These are phyloP conservation scores for Dipodascus geniculatus DNA, from an alignment of 805 yeast genomes.

Conservation along the genomic window DNA sequence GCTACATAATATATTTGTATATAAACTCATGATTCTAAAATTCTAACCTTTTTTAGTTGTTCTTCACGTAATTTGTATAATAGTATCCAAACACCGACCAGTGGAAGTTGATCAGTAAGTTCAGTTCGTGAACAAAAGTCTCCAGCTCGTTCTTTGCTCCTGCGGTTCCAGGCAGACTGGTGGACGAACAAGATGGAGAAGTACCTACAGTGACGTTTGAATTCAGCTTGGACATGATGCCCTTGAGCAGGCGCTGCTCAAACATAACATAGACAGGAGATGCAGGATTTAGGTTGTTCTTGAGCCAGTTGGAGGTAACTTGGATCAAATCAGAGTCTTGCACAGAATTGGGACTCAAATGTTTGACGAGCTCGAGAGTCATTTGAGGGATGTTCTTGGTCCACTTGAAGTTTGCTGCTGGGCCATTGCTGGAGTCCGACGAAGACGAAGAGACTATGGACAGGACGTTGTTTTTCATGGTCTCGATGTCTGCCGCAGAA, in stretches of 20 bases:
- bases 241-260: constrained; percentile 38
- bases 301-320: constrained; percentile 67
- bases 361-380: constrained; percentile 51
- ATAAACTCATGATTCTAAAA: too few relatives aligned
- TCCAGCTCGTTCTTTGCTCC: constrained; percentile 34
- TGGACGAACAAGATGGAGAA: not conserved
- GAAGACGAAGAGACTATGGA: constrained; percentile 76
- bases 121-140: constrained; percentile 45
- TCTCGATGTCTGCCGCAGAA: not conserved
- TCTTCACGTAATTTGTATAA: constrained; percentile 26
- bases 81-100: constrained; percentile 73
- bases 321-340: constrained; percentile 24
- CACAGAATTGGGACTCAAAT: constrained; percentile 10
- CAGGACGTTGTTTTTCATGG: constrained; percentile 56
- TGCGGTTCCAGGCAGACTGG: constrained; percentile 1
- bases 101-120: constrained; percentile 62
- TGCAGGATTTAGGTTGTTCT: constrained; percentile 76
- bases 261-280: constrained; percentile 65
- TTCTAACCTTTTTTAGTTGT: not conserved
- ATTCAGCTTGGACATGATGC: constrained; percentile 5
- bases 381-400: constrained; percentile 67
- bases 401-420: constrained; percentile 89
- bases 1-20: not conserved
- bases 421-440: not conserved
- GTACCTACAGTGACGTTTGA: constrained; percentile 6